These are phyloP conservation scores for Ustulina deusta DNA, from an alignment of 2,329 filamentous ascomycete species.

Conservation along the genomic window DNA sequence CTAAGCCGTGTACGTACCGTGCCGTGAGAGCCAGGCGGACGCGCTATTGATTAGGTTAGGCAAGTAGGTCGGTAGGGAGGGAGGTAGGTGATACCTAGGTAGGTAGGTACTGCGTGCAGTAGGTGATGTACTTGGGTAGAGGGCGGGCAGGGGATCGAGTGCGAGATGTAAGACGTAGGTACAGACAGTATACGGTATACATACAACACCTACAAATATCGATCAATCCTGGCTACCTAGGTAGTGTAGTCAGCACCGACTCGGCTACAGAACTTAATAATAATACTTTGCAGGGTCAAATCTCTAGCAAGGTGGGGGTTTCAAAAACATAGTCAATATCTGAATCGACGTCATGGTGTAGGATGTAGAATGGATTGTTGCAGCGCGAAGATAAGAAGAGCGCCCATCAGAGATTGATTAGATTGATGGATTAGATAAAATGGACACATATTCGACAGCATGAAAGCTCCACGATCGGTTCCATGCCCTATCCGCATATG, in stretches of 20 bases:
- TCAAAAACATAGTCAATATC: background rate
- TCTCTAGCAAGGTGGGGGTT: background rate
- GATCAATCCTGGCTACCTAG: no score
- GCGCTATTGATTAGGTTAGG: constrained; percentile 22
- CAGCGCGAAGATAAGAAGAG: background rate
- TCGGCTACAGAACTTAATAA: background rate
- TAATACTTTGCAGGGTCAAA: background rate
- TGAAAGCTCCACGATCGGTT: constrained; percentile 32
- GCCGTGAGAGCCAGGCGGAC: background rate
- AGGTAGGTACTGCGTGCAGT: no score
- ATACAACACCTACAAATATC: background rate
- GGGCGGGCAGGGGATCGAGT: no score
- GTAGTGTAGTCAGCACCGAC: no score
- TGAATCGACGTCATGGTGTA: background rate
- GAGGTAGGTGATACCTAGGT: no score
- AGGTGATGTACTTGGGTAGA: no score
- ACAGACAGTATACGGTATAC: background rate
- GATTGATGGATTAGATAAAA: constrained; percentile 50
- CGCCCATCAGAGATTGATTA: constrained; percentile 42
- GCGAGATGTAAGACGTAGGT: no score
- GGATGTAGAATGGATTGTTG: background rate
- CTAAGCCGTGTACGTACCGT: background rate
- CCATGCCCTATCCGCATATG: constrained; percentile 31
- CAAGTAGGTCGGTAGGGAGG: background rate
- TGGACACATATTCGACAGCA: constrained; percentile 14